Percentiles rank a stretch among this genome's conserved stretches.
Evolutionary conservation across 2,329 filamentous ascomycete genomes (phyloP).

Genomic region (Neopestalotiopsis clavispora): DNA sequence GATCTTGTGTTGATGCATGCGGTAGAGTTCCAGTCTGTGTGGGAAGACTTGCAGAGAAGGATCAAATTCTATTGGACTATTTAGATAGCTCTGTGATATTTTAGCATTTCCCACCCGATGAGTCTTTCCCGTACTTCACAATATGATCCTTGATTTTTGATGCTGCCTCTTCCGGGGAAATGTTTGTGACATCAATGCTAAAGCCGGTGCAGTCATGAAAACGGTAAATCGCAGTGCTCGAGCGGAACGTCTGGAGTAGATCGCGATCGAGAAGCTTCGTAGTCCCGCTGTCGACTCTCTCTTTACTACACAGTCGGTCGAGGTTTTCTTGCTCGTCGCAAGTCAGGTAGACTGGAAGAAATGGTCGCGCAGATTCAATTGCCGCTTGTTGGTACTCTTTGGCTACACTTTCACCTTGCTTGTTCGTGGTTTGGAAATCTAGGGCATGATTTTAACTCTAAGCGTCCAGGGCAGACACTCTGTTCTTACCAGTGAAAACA

Average conservation of each 20-base stretch:
- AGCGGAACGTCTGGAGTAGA: slow-evolving; percentile 1
- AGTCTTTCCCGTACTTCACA: too few species aligned
- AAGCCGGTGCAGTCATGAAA: neutral
- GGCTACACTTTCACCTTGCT: slow-evolving; percentile 2
- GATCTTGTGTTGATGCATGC: too few species aligned
- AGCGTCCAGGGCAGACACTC: rapidly evolving
- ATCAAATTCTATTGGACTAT: too few species aligned
- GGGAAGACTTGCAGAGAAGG: too few species aligned
- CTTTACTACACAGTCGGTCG: neutral
- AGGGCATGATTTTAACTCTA: too few species aligned
- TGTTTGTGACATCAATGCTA: neutral
- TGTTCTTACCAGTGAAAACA: neutral
- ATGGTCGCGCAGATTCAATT: neutral
- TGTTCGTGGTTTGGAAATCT: neutral
- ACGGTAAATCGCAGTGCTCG: neutral
- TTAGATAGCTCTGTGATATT: too few species aligned
- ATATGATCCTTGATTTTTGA: neutral
- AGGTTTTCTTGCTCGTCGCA: slow-evolving; percentile 7
- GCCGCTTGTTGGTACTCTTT: slow-evolving; percentile 4
- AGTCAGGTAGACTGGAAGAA: slow-evolving; percentile 3
- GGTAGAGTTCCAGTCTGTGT: too few species aligned
- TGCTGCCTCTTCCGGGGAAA: neutral
- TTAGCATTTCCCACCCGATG: too few species aligned
- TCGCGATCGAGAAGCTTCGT: neutral
- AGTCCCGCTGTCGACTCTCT: neutral